Conservation (phyloP, 1,284 basidiomycete genomes). For the Amylostereum areolatum region DNA sequence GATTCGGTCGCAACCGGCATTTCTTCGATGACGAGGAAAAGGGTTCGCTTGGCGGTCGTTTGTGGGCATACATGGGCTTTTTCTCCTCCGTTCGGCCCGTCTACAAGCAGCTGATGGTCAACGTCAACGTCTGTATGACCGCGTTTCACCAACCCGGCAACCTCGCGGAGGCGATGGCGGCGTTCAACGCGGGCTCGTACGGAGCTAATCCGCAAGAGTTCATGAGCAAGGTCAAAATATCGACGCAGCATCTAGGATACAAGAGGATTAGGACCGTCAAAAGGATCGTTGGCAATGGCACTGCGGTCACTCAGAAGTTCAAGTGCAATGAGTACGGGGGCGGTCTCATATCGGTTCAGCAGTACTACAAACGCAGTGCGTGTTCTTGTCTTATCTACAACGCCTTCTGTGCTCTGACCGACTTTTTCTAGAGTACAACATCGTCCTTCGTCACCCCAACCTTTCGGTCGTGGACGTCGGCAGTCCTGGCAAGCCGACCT, state of each 20-base stretch:
- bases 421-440: conserved; percentile 45
- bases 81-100: conserved; percentile 61
- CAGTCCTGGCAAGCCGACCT: conserved; percentile 33
- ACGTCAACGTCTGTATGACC: conserved; percentile 68
- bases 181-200: conserved; percentile 34
- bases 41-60: conserved; percentile 34
- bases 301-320: conserved; percentile 43
- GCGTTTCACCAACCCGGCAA: conserved; percentile 63
- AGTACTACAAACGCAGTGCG: conserved; percentile 57
- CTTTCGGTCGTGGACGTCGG: conserved; percentile 60
- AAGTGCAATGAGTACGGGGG: conserved; percentile 44
- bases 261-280: conserved; percentile 43
- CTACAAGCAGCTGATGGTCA: conserved; percentile 64
- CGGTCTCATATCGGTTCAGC: conserved; percentile 43
- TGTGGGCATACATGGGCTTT: conserved; percentile 61
- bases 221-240: conserved; percentile 48
- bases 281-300: conserved; percentile 33
- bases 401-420: background rate
- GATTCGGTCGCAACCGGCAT: conserved; percentile 56
- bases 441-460: conserved; percentile 43
- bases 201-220: conserved; percentile 46
- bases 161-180: conserved; percentile 46
- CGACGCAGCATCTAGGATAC: conserved; percentile 50
- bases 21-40: conserved; percentile 40
- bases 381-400: conserved; percentile 1